phyloP scores from a whole-genome alignment of 2,329 filamentous ascomycete genomes.

The Nothophoma quercina region DNA sequence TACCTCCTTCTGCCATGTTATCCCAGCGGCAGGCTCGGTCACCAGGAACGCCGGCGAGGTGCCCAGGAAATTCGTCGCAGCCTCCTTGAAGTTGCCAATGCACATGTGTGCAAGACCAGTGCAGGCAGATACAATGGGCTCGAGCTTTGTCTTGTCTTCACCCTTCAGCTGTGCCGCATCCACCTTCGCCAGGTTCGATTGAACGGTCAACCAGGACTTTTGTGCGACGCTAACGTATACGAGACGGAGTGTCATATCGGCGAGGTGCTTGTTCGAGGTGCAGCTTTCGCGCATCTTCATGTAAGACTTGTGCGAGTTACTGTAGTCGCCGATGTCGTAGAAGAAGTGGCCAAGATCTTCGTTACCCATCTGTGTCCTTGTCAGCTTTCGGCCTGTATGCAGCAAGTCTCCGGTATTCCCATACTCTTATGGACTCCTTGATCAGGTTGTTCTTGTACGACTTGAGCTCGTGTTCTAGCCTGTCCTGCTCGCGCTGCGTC shows the following conservation, averaged over 20 bases:
- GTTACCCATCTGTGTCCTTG: slow-evolving; percentile 79
- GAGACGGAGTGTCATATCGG: slow-evolving; percentile 81
- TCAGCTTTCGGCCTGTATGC: slow-evolving; percentile 5
- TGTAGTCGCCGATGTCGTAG: slow-evolving; percentile 77
- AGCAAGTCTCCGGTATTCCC: slow-evolving; percentile 1
- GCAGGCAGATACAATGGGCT: slow-evolving; percentile 70
- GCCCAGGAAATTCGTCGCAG: slow-evolving; percentile 74
- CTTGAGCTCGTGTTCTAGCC: slow-evolving; percentile 85
- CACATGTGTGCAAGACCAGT: slow-evolving; percentile 69
- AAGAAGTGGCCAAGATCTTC: slow-evolving; percentile 89
- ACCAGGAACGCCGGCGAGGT: slow-evolving; percentile 62
- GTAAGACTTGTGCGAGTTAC: slow-evolving; percentile 78
- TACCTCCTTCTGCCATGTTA: slow-evolving; percentile 72
- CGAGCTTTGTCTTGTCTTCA: slow-evolving; percentile 65
- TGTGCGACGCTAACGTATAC: slow-evolving; percentile 79
- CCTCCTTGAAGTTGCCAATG: slow-evolving; percentile 65
- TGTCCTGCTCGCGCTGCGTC: slow-evolving; percentile 73
- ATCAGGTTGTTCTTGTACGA: slow-evolving; percentile 97
- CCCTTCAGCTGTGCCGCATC: slow-evolving; percentile 61
- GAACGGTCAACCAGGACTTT: slow-evolving; percentile 76
- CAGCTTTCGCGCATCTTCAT: slow-evolving; percentile 89
- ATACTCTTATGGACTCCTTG: slow-evolving; percentile 92
- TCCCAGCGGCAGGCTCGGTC: slow-evolving; percentile 53
- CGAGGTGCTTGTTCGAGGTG: slow-evolving; percentile 80
- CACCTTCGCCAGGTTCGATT: slow-evolving; percentile 66